phyloP scores from a whole-genome alignment of 768 basidiomycete species.

The Russula olivacea region DNA sequence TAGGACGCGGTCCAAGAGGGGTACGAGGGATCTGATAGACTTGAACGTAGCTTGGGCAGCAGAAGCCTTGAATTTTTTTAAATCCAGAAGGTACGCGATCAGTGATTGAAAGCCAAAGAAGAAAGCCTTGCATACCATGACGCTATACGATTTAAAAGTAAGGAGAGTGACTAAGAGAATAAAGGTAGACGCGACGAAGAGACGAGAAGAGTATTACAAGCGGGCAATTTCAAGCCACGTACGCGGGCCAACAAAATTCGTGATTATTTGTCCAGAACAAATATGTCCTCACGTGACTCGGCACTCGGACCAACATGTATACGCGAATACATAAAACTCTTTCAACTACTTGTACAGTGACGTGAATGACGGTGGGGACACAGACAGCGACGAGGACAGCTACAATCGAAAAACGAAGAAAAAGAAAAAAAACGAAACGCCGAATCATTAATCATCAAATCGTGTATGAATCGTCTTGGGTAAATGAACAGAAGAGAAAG shows the following conservation, averaged over 20 bases:
- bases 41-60: constrained; percentile 92
- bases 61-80: not conserved
- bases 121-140: not conserved
- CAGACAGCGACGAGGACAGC: constrained; percentile 4
- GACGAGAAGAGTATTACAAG: not conserved
- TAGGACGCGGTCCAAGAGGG: constrained; percentile 92
- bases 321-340: not conserved
- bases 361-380: not conserved
- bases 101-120: not conserved
- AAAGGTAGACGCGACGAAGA: not conserved
- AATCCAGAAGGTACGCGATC: not conserved
- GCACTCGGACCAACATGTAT: no score
- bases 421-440: not conserved
- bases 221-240: not conserved
- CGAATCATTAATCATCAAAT: constrained; percentile 2
- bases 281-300: not conserved
- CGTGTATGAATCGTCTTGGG: not conserved
- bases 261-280: constrained; percentile 8
- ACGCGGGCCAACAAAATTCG: not conserved
- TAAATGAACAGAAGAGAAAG: not conserved
- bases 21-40: constrained; percentile 83
- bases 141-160: not conserved
- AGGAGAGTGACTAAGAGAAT: not conserved
- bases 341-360: not conserved
- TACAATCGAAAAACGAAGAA: not conserved